phyloP scores from a whole-genome alignment of 2,329 filamentous ascomycete genomes.

The Madurella fahalii region DNA sequence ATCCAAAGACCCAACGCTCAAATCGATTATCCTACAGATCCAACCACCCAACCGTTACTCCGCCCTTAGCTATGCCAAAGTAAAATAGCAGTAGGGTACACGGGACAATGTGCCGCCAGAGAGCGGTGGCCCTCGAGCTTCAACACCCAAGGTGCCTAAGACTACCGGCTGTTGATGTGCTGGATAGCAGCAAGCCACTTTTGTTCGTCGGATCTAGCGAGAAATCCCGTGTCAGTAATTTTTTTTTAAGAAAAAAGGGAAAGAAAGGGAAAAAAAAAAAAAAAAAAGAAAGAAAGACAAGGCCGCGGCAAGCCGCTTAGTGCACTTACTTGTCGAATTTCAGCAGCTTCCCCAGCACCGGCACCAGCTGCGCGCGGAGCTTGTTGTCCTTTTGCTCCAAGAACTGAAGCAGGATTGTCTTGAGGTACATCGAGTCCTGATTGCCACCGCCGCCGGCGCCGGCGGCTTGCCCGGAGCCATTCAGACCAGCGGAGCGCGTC shows the following conservation, averaged over 20 bases:
- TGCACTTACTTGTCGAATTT: conserved; percentile 67
- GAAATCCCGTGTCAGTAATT: conserved; percentile 20
- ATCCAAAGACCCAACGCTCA: too few relatives aligned
- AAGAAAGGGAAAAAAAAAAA: not conserved
- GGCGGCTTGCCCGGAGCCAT: conserved; percentile 21
- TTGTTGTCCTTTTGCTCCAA: conserved; percentile 76
- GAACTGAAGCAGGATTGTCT: conserved; percentile 78
- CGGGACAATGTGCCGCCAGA: not conserved
- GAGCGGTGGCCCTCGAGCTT: not conserved
- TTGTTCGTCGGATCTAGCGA: conserved; percentile 62
- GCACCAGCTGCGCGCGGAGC: conserved; percentile 70
- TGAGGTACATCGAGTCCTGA: conserved; percentile 63
- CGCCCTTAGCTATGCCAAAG: too few relatives aligned
- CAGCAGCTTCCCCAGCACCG: conserved; percentile 70
- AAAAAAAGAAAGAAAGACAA: not conserved
- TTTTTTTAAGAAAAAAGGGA: not conserved
- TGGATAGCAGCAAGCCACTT: conserved; percentile 79
- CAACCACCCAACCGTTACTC: too few relatives aligned
- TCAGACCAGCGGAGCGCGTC: conserved; percentile 34
- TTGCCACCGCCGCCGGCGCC: conserved; percentile 26
- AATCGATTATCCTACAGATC: too few relatives aligned
- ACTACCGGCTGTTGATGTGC: conserved; percentile 39
- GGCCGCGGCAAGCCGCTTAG: not conserved
- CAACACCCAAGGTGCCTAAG: not conserved
- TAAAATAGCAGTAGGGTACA: not conserved